Base-by-base conservation (phyloP, 179 eudicot genomes). In the Beta macrorhiza region DNA sequence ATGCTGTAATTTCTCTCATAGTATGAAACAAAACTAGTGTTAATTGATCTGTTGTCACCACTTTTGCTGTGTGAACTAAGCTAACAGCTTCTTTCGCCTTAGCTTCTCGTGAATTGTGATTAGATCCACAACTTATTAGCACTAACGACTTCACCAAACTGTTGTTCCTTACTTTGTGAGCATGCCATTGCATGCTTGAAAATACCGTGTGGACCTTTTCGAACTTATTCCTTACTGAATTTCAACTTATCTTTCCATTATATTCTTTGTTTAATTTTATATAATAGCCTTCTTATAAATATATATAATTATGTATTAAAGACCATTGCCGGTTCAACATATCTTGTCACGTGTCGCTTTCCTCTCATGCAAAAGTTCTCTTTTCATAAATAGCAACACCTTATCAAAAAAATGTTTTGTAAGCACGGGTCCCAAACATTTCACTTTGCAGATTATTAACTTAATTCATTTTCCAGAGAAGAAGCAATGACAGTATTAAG, bases 81-180 rank as follows among this genome's bases (percentile, higher is more conserved):
- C 74, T 20, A 70, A 3, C 11, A 67, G 9, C 2, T 32, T 15
- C 44, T 37, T 67, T 37, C 2, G 72, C 42, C 42, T 37, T 37
- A 37, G 6, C 49, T 37, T 5, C 22, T 44, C 49, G 20, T 44
- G 53, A 44, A 45, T 7, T 70, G 74, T 70, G 55, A 47, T 70
- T 2, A 2, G 5, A 68, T 68, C 52, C 72, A 44, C 52, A 16
- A 11, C 67, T 7, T 68, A 37, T 37, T 20, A 63, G 32, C 67
- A 17, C 16, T 64, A 44, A 45, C 25, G 13, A 70, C 29, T 70
- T 19, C 3, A 37, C 42, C 42, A 37, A 37, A 37, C 13, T 11
- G 37, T 17, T 72, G 76, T 52, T 52, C n/a, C 76, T 52, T 72
- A 72, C 58, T 20, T 52, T 72, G 76, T 6, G n/a, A 72, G 76